These are phyloP conservation scores for Globisporangium barbulae DNA, from an alignment of 352 stramenopile genomes.

Conservation along the genomic window DNA sequence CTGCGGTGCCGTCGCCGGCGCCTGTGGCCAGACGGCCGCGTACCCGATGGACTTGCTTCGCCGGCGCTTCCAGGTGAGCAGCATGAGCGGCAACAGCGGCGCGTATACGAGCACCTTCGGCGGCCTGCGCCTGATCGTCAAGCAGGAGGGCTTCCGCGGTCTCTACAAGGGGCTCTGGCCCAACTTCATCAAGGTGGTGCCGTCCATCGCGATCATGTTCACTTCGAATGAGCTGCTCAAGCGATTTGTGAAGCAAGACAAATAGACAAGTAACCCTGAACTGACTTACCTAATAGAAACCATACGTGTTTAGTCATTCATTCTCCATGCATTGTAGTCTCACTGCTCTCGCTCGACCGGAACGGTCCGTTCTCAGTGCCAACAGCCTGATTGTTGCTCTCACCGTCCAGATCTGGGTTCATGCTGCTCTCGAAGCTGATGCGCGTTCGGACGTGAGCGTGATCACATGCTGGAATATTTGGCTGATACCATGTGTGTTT, in stretches of 20 bases:
- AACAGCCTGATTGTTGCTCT: no score
- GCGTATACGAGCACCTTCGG: conserved; percentile 55
- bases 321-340: no score
- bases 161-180: conserved; percentile 68
- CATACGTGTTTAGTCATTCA: neutral
- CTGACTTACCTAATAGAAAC: neutral
- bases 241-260: conserved; percentile 25
- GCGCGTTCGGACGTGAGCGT: neutral
- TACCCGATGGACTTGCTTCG: conserved; percentile 80
- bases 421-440: neutral
- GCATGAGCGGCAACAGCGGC: conserved; percentile 23
- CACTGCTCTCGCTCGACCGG: no score
- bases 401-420: neutral
- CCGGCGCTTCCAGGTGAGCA: conserved; percentile 66
- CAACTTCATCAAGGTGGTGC: conserved; percentile 79
- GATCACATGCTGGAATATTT: neutral
- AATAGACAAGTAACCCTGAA: neutral
- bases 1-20: conserved; percentile 61
- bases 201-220: conserved; percentile 81
- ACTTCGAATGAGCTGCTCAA: conserved; percentile 77
- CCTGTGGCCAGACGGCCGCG: conserved; percentile 62
- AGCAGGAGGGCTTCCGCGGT: conserved; percentile 45
- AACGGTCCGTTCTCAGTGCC: no score
- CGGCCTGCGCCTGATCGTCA: conserved; percentile 43
- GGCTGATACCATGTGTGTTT: no score